Base-by-base conservation (phyloP, 768 basidiomycete species). In the Erythrobasidium yunnanense region DNA sequence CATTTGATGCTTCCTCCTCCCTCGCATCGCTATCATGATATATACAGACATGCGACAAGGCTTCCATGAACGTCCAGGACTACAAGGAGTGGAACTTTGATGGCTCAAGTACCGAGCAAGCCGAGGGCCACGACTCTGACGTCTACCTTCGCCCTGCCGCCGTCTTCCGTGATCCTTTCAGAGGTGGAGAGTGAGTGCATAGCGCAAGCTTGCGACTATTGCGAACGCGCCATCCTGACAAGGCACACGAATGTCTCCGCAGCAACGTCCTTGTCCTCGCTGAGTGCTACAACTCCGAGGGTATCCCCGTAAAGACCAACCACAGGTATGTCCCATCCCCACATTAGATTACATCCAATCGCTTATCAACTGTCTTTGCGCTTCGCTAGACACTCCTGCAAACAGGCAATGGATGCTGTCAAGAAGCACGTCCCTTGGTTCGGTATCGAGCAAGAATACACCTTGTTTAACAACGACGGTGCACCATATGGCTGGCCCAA, bases 51-150 rank as follows among this genome's bases (percentile, higher is more conserved):
- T 83, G 92, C 75, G 78, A 81, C 78, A 85, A 88, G 78, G 85
- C 87, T 76, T 84, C 91, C 73, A 86, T 85, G 69, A 86, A 88
- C 76, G 85, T 99, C 72, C 84, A 84, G 73, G 84, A 90, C 74
- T 87, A 97, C 71, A 90, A 93, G 74, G 84, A 88, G 77, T 99
- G 93, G 93, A 93, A 97, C 81, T 99, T 99, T 75, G 93, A 99
- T 76, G 93, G 65, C n/a, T 73, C 72, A 11, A 71, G 71, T 38
- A 74, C 73, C 29, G 89, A 89, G 79, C 95, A 99, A 77, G 95
- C 95, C 20, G 90, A 92, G 17, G 93, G 93, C 35, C 73, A 82
- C 75, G 87, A 99, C 80, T 99, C 95, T 6, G 95, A 97, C 76
- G 87, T 99, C 79, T 93, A 90, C 79, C 91, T 99, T 73, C 88